Base-by-base conservation (phyloP, 768 basidiomycete genomes). In the Termitomyces sp. region DNA sequence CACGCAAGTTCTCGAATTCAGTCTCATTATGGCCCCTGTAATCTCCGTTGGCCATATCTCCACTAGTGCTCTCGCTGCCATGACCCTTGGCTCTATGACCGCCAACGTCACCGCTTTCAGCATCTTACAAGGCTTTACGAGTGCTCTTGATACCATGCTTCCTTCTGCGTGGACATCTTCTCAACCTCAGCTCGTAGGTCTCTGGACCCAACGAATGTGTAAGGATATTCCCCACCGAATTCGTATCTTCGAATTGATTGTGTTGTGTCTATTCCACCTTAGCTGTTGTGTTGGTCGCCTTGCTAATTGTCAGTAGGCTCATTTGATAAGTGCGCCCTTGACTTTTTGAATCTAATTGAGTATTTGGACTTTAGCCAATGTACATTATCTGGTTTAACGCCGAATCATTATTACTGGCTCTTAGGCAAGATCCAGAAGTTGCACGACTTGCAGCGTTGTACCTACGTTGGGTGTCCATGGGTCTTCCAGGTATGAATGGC, bases 131-230 rank as follows among this genome's bases (percentile, higher is more conserved):
- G 93, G 93, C 20, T 83, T 96, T 55, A 76, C 84, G 8, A 90
- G 88, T 50, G 86, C 92, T 0, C 83, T 99, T 20, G 97, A 99
- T 69, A 95, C 95, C 0, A 81, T 99, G 65, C 83, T 98, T 9
- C 96, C 97, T 0, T 85, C 92, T 40, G 94, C 96, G 16, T 99
- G 92, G 94, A 95, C 97, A 0, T 94, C 93, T 3, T 68, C 85
- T 1, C 85, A 87, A 32, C 96, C 94, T 0, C 74, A 87, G 16
- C 78, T 92, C 12, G 92, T 98, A 12, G 94, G 94, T 7, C 77
- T 96, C 8, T 96, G 94, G 94, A 72, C 88, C 9, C 93, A 95
- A 69, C 77, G 94, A 61, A 94, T 92, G 90, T 75, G 88, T 89
- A 62, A 46, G 86, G 76, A 6, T 6, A 54, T 40, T 43, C n/a